Base-by-base conservation (phyloP, 1,284 basidiomycete genomes). In the Mrakiaceae sp. region DNA sequence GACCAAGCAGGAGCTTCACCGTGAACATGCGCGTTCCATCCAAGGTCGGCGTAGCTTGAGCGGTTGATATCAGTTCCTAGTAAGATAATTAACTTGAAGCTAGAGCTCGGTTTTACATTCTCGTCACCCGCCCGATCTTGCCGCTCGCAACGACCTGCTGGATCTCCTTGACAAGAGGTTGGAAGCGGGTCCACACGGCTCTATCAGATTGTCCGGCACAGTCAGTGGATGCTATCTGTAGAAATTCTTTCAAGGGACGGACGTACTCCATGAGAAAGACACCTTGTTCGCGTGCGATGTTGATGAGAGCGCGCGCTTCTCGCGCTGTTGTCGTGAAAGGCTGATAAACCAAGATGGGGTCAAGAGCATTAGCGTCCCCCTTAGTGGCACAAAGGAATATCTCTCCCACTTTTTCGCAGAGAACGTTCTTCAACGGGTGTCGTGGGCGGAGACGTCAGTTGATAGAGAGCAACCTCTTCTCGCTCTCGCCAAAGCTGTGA, bases 181-280 rank as follows among this genome's bases (percentile, higher is more conserved):
- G 40, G 53, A 55, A 55, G 53, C 53, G 53, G 27, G 53, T 55
- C 53, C 53, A 55, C 10, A 55, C 53, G 53, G 53, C 53, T 42
- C 53, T 55, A 27, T 27, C 27, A 27, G 27, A 27, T 27, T 27
- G 27, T 27, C 27, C 27, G 27, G 27, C 27, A 27, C 27, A 27
- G 27, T 27, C 27, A 27, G 53, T n/a, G 8, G 3, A 42, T 8
- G 10, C 4, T 16, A 6, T 7, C 6, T 5, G 39, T 14, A 55
- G 53, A 27, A 14, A 16, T 3, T 3, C 43, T 27, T 16, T 39
- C 4, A 40, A 55, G 53, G 10, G 9, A 12, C 16, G 16, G 27
- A 42, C 53, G 10, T 10, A 55, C 53, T 55, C 53, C 53, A 55
- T 55, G 10, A 55, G 16, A 11, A 55, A 55, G 5, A 55, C 5